Conservation (phyloP, 208 protist genomes). For the Leishmania guyanensis region DNA sequence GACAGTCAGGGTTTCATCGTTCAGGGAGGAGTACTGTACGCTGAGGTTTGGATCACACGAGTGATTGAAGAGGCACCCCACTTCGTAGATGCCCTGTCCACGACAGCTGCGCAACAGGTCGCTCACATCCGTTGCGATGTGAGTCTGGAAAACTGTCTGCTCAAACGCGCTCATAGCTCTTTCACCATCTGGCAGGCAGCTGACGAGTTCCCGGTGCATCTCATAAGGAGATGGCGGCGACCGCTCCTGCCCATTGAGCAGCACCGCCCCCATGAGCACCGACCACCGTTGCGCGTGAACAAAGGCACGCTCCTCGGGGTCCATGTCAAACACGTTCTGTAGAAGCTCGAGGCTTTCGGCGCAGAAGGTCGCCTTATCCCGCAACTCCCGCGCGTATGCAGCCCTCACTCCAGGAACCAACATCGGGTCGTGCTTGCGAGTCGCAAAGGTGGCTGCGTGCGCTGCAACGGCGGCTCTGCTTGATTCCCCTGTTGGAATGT, state of each 20-base stretch:
- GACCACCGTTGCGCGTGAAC: conserved; percentile 43
- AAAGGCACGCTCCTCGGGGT: conserved; percentile 35
- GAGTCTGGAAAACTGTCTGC: neutral
- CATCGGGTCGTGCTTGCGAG: conserved; percentile 30
- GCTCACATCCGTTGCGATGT: conserved; percentile 14
- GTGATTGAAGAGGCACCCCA: conserved; percentile 82
- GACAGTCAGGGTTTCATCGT: conserved; percentile 71
- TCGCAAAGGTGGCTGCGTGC: conserved; percentile 11
- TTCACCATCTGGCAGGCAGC: conserved; percentile 22
- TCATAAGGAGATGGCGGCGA: conserved; percentile 60
- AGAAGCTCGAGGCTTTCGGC: conserved; percentile 32
- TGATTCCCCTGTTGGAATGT: conserved; percentile 7
- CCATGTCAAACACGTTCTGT: conserved; percentile 37
- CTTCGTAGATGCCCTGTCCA: conserved; percentile 69
- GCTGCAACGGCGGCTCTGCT: conserved; percentile 8
- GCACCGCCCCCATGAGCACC: conserved; percentile 64
- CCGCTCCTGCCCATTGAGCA: conserved; percentile 85
- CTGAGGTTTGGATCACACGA: conserved; percentile 76
- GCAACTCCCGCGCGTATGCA: conserved; percentile 14
- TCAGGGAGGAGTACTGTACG: conserved; percentile 47
- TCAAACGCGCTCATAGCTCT: conserved; percentile 41
- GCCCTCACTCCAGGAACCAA: conserved; percentile 16
- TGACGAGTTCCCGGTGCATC: conserved; percentile 36
- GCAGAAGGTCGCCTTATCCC: conserved; percentile 44
- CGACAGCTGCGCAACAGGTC: conserved; percentile 36